Base-by-base conservation (phyloP, 805 yeast species). In the Nematodospora valgi region DNA sequence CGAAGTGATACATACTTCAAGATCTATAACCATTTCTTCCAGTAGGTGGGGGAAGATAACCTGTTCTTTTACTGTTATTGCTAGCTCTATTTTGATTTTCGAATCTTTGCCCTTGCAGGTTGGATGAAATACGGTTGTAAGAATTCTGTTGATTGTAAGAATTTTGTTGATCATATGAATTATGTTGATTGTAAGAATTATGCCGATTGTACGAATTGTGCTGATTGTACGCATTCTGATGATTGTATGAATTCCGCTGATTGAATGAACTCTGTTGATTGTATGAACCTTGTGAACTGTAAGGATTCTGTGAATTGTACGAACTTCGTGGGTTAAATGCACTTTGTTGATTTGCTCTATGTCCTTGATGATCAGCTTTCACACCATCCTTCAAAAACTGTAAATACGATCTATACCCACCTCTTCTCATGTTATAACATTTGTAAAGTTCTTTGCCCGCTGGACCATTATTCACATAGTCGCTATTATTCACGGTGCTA, bases 381-480 rank as follows among this genome's bases (percentile, higher is more conserved):
- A 32, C 37, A 25, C 40, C 35, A 24, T 37, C 33, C 17, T 49
- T 44, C 34, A 56, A 40, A 32, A 48, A 23, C 16, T 37, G 34
- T 37, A 40, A 30, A 30, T 39, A 43, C 5, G 67, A 39, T 25
- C 71, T 45, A 43, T 61, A 66, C 0, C 72, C 72, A 6, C 72
- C 71, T 14, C 50, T 43, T 37, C 71, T 56, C 56, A 59, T 54
- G 2, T 54, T 39, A 43, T 59, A 68, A 12, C 44, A 41, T 49
- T 51, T 49, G 42, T 48, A 59, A 1, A 46, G 35, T 34, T 62
- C 57, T 23, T 47, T 57, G 2, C 70, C 70, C 23, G 55, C 51
- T 2, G 73, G 72, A 1, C 73, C 73, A 5, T 40, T 46, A 41
- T 68, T 68, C 13, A 67, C 53, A 43, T 67, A 67, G 22, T 53